Conservation (phyloP, 768 basidiomycete genomes). For the Pholiota microspora region DNA sequence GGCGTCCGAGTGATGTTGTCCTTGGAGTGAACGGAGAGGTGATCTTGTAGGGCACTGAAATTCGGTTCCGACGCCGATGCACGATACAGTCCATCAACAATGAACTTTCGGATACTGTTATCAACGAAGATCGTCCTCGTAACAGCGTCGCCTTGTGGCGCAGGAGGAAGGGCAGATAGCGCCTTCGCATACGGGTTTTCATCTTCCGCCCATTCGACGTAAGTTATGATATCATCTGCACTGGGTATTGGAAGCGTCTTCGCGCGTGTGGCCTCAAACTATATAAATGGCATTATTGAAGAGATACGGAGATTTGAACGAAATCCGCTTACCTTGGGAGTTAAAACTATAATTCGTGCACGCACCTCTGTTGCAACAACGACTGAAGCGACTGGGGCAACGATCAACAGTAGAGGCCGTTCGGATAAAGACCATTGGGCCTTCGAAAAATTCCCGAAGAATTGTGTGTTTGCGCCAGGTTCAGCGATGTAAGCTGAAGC, state of each 20-base stretch:
- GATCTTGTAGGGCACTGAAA: not conserved
- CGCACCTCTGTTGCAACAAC: slow-evolving; percentile 21
- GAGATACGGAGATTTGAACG: not conserved
- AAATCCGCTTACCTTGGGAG: not conserved
- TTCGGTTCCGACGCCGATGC: slow-evolving; percentile 22
- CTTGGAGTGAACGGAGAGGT: not conserved
- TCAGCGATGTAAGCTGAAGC: slow-evolving; percentile 77
- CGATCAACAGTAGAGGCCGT: slow-evolving; percentile 69
- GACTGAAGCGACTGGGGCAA: slow-evolving; percentile 39
- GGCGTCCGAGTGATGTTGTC: not conserved
- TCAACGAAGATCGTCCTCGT: slow-evolving; percentile 55
- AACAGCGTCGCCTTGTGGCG: not conserved
- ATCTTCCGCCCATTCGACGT: slow-evolving; percentile 65
- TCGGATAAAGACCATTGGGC: slow-evolving; percentile 72
- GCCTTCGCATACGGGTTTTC: slow-evolving; percentile 62
- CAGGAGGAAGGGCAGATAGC: slow-evolving; percentile 20
- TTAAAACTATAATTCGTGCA: slow-evolving; percentile 46
- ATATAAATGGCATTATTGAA: not conserved
- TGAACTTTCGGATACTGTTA: slow-evolving; percentile 56
- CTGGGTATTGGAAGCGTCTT: slow-evolving; percentile 54
- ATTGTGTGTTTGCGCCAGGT: slow-evolving; percentile 69
- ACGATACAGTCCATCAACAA: slow-evolving; percentile 58
- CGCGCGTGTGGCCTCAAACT: slow-evolving; percentile 75
- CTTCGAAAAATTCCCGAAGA: slow-evolving; percentile 69
- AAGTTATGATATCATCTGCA: slow-evolving; percentile 35